Evolutionary conservation across 78 protist genomes (phyloP).

Genomic region (Ministeria vibrans): DNA sequence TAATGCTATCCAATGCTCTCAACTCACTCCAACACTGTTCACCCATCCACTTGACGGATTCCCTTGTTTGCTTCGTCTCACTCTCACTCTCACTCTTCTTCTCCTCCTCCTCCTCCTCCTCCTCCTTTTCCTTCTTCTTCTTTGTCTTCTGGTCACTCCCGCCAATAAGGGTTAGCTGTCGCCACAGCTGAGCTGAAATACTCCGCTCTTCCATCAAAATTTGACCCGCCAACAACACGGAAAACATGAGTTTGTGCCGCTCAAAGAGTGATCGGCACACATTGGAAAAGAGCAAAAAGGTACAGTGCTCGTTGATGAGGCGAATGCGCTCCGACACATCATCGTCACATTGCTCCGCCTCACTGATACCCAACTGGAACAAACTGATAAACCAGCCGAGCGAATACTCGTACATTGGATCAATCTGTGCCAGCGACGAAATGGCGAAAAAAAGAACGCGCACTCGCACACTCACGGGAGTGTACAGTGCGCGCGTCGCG

Average conservation of each 20-base stretch:
- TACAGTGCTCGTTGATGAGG: conserved; percentile 3
- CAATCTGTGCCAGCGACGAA: conserved; percentile 54
- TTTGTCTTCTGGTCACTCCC: no score
- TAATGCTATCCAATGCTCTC: not conserved
- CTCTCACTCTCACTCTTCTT: conserved; percentile 39
- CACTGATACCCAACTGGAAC: conserved; percentile 37
- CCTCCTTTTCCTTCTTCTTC: no score
- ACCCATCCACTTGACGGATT: conserved; percentile 53
- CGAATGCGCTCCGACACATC: conserved; percentile 13
- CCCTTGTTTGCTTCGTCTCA: not conserved
- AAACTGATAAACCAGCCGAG: conserved; percentile 75
- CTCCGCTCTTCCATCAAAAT: conserved; percentile 24
- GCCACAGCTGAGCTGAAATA: no score
- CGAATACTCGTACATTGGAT: conserved; percentile 92
- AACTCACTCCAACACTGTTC: conserved; percentile 14
- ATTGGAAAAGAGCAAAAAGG: conserved; percentile 28
- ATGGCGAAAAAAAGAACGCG: conserved; percentile 78
- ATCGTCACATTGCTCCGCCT: conserved; percentile 7
- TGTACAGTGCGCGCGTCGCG: conserved; percentile 52
- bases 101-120: conserved; percentile 32
- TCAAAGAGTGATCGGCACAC: conserved; percentile 63
- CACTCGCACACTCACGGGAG: conserved; percentile 51
- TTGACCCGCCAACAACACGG: conserved; percentile 41
- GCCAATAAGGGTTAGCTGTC: no score
- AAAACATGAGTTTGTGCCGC: conserved; percentile 60